Base-by-base conservation (phyloP, 805 yeast species). In the Yamadazyma paraphyllophila region DNA sequence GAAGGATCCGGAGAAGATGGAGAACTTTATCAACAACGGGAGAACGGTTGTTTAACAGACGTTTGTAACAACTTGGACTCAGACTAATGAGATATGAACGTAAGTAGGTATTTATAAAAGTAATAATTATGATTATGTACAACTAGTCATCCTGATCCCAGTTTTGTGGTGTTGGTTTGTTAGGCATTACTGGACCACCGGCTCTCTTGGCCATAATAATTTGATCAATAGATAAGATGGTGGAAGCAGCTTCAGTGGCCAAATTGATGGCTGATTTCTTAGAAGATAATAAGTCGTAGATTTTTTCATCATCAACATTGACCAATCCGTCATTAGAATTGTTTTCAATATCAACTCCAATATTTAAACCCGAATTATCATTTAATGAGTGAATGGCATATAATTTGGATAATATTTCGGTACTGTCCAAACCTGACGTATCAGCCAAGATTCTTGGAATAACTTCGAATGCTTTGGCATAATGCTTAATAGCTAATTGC, bases 201-300 rank as follows among this genome's bases (percentile, higher is more conserved):
- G 98, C 97, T 65, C 97, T 82, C 80, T 92, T 92, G 37, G 99
- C 98, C 94, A 92, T 94, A 63, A 92, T 94, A 59, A 92, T 92
- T 76, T 92, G 98, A 66, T 94, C 98, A 41, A 94, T 94, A 20
- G 96, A 83, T 52, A 91, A 76, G 43, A 91, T 85, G 4, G 98
- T 94, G 51, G 78, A 80, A 11, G 96, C 95, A 40, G 97, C 97
- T 55, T 94, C 98, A 3, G 97, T 90, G 13, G 99, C 98, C 52
- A 94, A 84, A 57, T 83, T 81, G 54, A 94, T 85, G 39, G 97
- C 99, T 51, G 88, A 85, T 58, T 77, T 78, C 74, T 94, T 92
- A 36, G 91, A 77, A 16, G 87, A 73, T 52, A 85, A 77, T 51
- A 92, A 78, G 65, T 92, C 99, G 61, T 74, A 86, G 45, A 94